Conservation (phyloP, 495 filamentous ascomycete genomes). For the Zalerion maritima region DNA sequence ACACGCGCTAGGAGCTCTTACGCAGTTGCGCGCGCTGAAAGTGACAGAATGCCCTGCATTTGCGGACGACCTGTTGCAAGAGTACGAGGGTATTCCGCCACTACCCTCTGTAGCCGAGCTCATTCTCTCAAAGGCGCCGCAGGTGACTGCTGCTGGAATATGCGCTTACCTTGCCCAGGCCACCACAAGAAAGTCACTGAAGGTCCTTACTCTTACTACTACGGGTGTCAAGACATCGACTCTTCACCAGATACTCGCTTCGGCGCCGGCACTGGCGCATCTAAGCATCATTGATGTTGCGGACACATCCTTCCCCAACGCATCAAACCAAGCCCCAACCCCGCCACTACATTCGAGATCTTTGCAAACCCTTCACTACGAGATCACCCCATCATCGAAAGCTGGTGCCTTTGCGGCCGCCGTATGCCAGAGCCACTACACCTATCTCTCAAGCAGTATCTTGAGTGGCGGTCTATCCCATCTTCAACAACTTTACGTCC, state of each 20-base stretch:
- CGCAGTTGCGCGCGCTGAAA: slow-evolving; percentile 53
- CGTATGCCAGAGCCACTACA: slow-evolving; percentile 59
- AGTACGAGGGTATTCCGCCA: slow-evolving; percentile 42
- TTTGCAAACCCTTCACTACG: slow-evolving; percentile 60
- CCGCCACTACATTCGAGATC: slow-evolving; percentile 51
- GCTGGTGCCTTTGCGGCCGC: too few relatives aligned
- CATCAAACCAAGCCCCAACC: slow-evolving; percentile 27
- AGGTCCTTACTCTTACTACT: slow-evolving; percentile 44
- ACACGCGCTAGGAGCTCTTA: slow-evolving; percentile 52
- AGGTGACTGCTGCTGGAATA: slow-evolving; percentile 57
- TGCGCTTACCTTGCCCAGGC: slow-evolving; percentile 39
- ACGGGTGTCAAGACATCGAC: slow-evolving; percentile 51
- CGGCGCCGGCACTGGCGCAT: slow-evolving; percentile 43
- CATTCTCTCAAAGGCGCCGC: slow-evolving; percentile 48
- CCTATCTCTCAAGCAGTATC: slow-evolving; percentile 70
- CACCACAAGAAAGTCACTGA: slow-evolving; percentile 36
- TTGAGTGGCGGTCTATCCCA: slow-evolving; percentile 58
- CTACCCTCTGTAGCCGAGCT: slow-evolving; percentile 60
- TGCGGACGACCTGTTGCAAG: slow-evolving; percentile 58
- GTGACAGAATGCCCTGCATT: slow-evolving; percentile 51
- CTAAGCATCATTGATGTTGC: slow-evolving; percentile 56
- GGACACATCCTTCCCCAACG: slow-evolving; percentile 46
- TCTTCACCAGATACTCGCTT: slow-evolving; percentile 48
- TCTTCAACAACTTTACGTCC: slow-evolving; percentile 67
- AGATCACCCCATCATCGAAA: too few relatives aligned